Conservation (phyloP, 164 flowering plant species). For the Hamamelis virginiana region DNA sequence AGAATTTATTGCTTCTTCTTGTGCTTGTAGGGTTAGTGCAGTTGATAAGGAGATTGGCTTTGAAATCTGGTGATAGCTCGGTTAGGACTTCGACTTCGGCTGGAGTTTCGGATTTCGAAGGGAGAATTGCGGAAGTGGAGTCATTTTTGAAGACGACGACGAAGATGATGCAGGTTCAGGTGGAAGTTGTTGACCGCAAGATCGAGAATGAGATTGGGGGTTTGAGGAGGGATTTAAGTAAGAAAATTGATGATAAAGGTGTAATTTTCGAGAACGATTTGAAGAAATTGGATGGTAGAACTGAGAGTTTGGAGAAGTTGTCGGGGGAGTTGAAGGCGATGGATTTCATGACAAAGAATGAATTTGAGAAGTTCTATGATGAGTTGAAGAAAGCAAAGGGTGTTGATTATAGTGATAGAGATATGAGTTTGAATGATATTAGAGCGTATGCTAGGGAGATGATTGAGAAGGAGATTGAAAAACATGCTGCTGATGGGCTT, state of each 20-base stretch:
- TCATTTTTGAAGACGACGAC: conserved; percentile 48
- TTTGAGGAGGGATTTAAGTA: conserved; percentile 26
- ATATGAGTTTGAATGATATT: conserved; percentile 53
- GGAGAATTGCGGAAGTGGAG: conserved; percentile 60
- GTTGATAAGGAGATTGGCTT: conserved; percentile 38
- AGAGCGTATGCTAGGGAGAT: conserved; percentile 59
- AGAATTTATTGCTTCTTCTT: conserved; percentile 55
- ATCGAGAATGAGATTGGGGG: conserved; percentile 32
- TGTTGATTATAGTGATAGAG: conserved; percentile 17
- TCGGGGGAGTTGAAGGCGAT: conserved; percentile 28
- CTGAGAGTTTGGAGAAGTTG: conserved; percentile 29
- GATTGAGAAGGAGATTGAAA: conserved; percentile 70
- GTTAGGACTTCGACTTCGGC: conserved; percentile 14
- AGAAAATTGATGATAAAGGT: conserved; percentile 30
- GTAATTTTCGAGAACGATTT: conserved; percentile 25
- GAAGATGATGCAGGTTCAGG: conserved; percentile 71
- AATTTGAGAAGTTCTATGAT: conserved; percentile 43
- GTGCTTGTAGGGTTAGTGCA: conserved; percentile 47
- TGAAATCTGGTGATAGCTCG: conserved; percentile 19
- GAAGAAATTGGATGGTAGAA: conserved; percentile 35
- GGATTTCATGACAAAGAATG: conserved; percentile 51
- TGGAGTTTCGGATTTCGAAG: conserved; percentile 51
- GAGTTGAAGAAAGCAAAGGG: conserved; percentile 36
- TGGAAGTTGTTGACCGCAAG: conserved; percentile 53
- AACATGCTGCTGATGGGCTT: conserved; percentile 86